phyloP scores from a whole-genome alignment of 176 grass and related monocot genomes.

The Chloris gayana region DNA sequence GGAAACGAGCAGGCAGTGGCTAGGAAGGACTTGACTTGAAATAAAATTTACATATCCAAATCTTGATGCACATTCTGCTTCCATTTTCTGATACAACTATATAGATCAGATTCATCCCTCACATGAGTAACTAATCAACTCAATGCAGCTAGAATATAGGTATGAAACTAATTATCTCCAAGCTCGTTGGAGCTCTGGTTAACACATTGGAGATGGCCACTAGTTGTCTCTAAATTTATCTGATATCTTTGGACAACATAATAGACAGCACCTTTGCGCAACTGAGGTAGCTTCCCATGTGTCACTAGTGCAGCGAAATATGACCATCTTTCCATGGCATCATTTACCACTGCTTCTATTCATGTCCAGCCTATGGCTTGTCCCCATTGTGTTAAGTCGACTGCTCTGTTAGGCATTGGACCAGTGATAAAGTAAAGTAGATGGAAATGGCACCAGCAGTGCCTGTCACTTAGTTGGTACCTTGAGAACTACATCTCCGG shows the following conservation, averaged over 20 bases:
- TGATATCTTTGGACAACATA: neutral
- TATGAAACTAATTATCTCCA: neutral
- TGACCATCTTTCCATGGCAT: neutral
- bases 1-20: neutral
- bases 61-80: neutral
- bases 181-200: too few relatives aligned
- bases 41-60: constrained; percentile 4
- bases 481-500: neutral
- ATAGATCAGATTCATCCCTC: neutral
- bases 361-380: too few relatives aligned
- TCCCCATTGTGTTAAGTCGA: neutral
- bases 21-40: neutral
- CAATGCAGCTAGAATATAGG: neutral
- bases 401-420: neutral
- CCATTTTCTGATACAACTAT: constrained; percentile 7
- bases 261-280: neutral
- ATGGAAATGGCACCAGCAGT: neutral
- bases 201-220: neutral
- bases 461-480: neutral
- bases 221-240: neutral
- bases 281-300: too few relatives aligned
- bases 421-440: neutral
- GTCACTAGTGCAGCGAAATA: neutral
- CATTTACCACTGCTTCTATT: too few relatives aligned
- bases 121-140: neutral